A percentile compares a stretch with the other conserved stretches of the same genome.
These are phyloP conservation scores for Euclidium syriacum DNA, from an alignment of 345 rosid genomes.

Conservation along the genomic window DNA sequence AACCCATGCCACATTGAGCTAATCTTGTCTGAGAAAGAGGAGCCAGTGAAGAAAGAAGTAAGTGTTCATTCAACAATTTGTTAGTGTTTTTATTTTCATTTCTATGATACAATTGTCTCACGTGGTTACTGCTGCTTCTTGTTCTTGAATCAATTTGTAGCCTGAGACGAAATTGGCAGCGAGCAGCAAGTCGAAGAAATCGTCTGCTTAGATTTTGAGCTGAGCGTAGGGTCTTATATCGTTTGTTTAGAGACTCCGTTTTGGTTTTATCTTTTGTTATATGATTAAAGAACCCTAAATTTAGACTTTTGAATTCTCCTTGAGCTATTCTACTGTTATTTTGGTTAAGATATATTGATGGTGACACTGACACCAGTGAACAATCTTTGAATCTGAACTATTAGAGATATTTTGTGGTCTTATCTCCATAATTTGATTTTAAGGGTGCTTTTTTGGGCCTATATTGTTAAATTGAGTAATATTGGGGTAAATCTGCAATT, in stretches of 20 bases:
- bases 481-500: not conserved
- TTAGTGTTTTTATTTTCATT: not conserved
- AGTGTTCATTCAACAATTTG: not conserved
- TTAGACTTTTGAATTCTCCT: not conserved
- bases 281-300: not conserved
- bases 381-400: not conserved
- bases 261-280: not conserved
- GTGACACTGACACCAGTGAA: not conserved
- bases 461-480: not conserved
- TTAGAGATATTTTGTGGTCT: not conserved
- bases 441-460: not conserved
- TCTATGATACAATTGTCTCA: not conserved
- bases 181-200: not conserved
- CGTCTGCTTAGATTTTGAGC: not conserved
- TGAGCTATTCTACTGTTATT: not conserved
- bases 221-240: not conserved
- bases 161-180: not conserved
- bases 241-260: not conserved
- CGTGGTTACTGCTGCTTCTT: not conserved
- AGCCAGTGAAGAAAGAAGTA: conserved; percentile 66
- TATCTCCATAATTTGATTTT: not conserved
- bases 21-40: conserved; percentile 63
- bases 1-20: conserved; percentile 74
- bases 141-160: not conserved
- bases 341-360: not conserved